A percentile compares a stretch with the other conserved stretches of the same genome.
Conservation (phyloP, 345 rosid species). For the Sonneratia alba region DNA sequence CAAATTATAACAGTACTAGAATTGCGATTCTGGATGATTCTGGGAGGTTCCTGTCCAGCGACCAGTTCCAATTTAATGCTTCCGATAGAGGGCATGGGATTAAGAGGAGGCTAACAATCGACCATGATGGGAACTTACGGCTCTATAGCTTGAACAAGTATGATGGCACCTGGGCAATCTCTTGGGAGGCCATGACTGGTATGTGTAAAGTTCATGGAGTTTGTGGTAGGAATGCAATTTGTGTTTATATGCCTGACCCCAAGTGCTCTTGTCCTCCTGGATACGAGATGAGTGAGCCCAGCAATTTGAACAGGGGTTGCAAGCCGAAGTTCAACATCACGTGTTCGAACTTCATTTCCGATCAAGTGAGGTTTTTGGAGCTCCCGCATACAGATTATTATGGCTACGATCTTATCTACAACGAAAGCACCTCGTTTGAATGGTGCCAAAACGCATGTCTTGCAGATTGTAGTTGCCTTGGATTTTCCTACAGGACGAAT, state of each 20-base stretch:
- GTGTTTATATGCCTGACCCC: no score
- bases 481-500: constrained; percentile 19
- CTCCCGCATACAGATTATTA: constrained; percentile 6
- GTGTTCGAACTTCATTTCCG: constrained; percentile 10
- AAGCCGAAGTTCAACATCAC: constrained; percentile 21
- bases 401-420: constrained; percentile 4
- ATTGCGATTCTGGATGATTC: no score
- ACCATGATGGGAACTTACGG: no score
- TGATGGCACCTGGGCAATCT: no score
- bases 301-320: constrained; percentile 38
- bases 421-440: background rate
- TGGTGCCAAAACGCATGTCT: constrained; percentile 23
- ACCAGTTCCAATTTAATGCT: no score
- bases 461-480: constrained; percentile 15
- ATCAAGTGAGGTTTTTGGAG: constrained; percentile 17
- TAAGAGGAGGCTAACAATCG: no score
- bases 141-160: no score
- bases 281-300: constrained; percentile 18
- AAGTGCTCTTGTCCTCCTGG: constrained; percentile 25
- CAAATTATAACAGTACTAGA: no score
- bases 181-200: no score
- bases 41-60: no score
- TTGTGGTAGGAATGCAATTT: constrained; percentile 30
- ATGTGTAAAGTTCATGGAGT: constrained; percentile 6
- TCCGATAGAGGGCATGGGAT: no score